Conservation (phyloP, 305 asterid genomes). For the Fraxinus latifolia region DNA sequence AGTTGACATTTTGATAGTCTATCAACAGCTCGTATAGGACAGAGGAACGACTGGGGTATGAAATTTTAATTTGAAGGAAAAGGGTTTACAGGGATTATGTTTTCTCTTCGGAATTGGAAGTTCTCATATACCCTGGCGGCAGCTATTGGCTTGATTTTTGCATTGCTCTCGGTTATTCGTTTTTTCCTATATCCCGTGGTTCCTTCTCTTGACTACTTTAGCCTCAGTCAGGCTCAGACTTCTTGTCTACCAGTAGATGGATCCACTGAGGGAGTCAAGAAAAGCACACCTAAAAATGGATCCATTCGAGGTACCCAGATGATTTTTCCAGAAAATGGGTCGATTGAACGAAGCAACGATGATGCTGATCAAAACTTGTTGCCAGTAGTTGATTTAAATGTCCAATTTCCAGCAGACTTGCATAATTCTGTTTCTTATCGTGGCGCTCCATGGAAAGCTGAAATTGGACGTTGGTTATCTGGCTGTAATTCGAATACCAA, state of each 20-base stretch:
- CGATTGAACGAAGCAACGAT: slow-evolving; percentile 28
- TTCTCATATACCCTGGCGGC: slow-evolving; percentile 78
- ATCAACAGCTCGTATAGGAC: slow-evolving; percentile 12
- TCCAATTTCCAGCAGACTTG: slow-evolving; percentile 54
- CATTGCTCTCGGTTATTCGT: slow-evolving; percentile 66
- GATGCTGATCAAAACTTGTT: slow-evolving; percentile 20
- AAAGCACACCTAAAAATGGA: slow-evolving; percentile 3
- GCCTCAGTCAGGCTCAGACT: slow-evolving; percentile 16
- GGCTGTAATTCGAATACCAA: slow-evolving; percentile 54
- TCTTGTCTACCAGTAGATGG: neutral
- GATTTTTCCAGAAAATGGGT: slow-evolving; percentile 11
- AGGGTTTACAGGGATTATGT: slow-evolving; percentile 52
- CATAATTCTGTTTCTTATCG: slow-evolving; percentile 68
- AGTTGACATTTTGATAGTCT: slow-evolving; percentile 8
- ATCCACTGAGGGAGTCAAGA: slow-evolving; percentile 24
- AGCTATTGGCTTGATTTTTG: slow-evolving; percentile 54
- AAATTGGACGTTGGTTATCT: slow-evolving; percentile 84
- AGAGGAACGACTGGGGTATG: slow-evolving; percentile 2
- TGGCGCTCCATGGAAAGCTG: slow-evolving; percentile 90
- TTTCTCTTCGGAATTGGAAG: slow-evolving; percentile 72
- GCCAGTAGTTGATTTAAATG: slow-evolving; percentile 44
- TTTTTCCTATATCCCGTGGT: slow-evolving; percentile 58
- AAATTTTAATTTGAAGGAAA: slow-evolving; percentile 20
- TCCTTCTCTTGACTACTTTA: slow-evolving; percentile 57
- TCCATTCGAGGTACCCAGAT: slow-evolving; percentile 44